Base-by-base conservation (phyloP, 352 stramenopile genomes). In the Pythium grandisporangium region DNA sequence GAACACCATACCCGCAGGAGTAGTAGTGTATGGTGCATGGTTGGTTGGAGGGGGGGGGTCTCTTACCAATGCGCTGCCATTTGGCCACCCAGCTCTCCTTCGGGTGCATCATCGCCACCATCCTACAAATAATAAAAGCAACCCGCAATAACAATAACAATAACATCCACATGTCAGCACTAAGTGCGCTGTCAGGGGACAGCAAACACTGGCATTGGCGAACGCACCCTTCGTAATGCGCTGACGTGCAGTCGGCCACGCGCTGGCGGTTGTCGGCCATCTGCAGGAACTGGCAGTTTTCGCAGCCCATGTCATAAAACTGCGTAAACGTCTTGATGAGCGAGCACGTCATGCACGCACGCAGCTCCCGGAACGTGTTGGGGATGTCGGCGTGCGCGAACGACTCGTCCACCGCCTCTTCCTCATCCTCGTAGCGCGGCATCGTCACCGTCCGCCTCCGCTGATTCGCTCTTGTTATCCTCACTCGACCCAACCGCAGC, bases 1-100 rank as follows among this genome's bases (percentile, higher is more conserved):
- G n/a, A n/a, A n/a, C n/a, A n/a, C n/a, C n/a, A n/a, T n/a, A n/a
- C n/a, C n/a, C n/a, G n/a, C n/a, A n/a, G n/a, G n/a, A n/a, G n/a
- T n/a, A n/a, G n/a, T n/a, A n/a, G n/a, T n/a, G n/a, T 34, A 34
- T 12, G 30, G n/a, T 34, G n/a, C n/a, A n/a, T n/a, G n/a, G 20
- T 14, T 26, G 16, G 33, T 38, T 42, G 5, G 11, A 14, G n/a
- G 11, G 27, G 10, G 14, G 8, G 16, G 16, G 14, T 11, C 37
- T 10, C 34, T 26, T 43, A 88, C 77, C 80, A 27, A 93, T 89
- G 36, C 80, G 77, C 51, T 89, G 77, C 80, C 80, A 93, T 58
- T 93, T 93, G 47, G 80, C 80, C 26, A 93, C 80, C 80, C 80
- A 93, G 60, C 80, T 93, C 51, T 91, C 77, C 60, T 85, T 87